Evolutionary conservation across 768 basidiomycete genomes (phyloP).

Genomic region (Boletus rufocinnamomeus): DNA sequence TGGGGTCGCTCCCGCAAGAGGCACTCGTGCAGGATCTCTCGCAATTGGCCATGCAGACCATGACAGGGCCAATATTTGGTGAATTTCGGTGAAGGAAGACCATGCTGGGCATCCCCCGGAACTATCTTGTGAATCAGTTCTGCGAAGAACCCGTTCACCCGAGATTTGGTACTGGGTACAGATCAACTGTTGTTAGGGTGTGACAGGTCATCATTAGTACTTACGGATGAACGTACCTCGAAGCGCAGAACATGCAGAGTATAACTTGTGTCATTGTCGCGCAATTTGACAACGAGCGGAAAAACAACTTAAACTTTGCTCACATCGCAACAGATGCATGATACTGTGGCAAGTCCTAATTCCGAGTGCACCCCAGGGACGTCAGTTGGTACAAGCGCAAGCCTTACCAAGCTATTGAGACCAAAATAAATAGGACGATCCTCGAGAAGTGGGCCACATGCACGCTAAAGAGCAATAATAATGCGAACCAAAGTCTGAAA

Average conservation of each 20-base stretch:
- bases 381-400: background rate
- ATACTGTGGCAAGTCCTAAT: too few species aligned
- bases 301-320: background rate
- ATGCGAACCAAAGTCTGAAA: background rate
- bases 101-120: background rate
- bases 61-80: too few species aligned
- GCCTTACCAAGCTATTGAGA: background rate
- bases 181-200: too few species aligned
- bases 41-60: background rate
- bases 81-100: background rate
- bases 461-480: background rate
- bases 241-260: background rate
- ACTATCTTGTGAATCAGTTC: background rate
- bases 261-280: background rate
- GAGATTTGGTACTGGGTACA: background rate
- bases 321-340: background rate
- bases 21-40: too few species aligned
- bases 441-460: background rate
- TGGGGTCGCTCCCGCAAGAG: too few species aligned
- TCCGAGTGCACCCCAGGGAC: background rate
- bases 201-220: background rate
- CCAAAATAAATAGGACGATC: background rate
- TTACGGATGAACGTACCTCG: background rate
- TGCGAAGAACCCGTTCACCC: too few species aligned
- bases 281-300: background rate